phyloP scores from a whole-genome alignment of 768 basidiomycete genomes.

The Coprinopsis marcescibilis region DNA sequence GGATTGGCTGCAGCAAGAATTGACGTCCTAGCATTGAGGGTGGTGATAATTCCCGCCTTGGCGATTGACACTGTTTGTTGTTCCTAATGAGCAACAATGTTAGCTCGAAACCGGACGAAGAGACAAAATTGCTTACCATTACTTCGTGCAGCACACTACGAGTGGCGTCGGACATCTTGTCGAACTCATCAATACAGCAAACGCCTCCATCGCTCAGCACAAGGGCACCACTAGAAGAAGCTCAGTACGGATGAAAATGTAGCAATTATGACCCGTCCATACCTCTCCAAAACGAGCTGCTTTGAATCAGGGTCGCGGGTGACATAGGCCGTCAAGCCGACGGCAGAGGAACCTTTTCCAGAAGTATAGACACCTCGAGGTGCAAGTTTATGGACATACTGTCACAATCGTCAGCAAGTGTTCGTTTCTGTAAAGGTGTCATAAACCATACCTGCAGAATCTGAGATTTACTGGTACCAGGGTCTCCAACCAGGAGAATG shows the following conservation, averaged over 20 bases:
- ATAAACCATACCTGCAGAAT: constrained; percentile 67
- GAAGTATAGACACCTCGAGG: constrained; percentile 97
- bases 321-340: constrained; percentile 97
- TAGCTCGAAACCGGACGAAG: neutral
- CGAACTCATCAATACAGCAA: constrained; percentile 98
- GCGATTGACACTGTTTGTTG: constrained; percentile 99
- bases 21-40: constrained; percentile 95
- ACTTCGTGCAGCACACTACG: constrained; percentile 98
- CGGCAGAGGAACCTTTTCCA: constrained; percentile 97
- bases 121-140: constrained; percentile 55
- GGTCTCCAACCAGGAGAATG: constrained; percentile 93
- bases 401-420: constrained; percentile 1
- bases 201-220: constrained; percentile 95
- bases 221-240: constrained; percentile 68
- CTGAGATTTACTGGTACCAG: constrained; percentile 95
- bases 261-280: constrained; percentile 14
- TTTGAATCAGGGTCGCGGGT: constrained; percentile 98
- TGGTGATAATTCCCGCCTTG: constrained; percentile 98
- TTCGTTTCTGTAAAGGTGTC: neutral
- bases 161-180: constrained; percentile 98
- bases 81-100: constrained; percentile 53
- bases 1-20: constrained; percentile 98
- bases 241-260: neutral
- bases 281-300: constrained; percentile 96
- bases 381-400: constrained; percentile 99